phyloP scores from a whole-genome alignment of 192 early-diverging fungal species.

The Geranomyces variabilis region DNA sequence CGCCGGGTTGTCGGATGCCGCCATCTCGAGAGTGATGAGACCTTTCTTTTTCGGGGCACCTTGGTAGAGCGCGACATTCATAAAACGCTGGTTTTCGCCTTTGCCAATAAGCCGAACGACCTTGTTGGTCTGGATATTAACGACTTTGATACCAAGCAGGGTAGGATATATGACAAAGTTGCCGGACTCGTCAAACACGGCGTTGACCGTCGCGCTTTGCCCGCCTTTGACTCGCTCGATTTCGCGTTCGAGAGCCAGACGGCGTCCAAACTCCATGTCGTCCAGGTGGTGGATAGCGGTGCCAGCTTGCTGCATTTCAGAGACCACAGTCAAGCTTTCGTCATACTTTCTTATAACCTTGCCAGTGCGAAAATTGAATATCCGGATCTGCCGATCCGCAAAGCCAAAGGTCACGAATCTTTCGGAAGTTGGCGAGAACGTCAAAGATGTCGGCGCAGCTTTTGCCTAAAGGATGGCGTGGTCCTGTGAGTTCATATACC shows the following conservation, averaged over 20 bases:
- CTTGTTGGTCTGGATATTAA: slow-evolving; percentile 85
- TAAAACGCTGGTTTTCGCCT: slow-evolving; percentile 85
- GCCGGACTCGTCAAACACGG: slow-evolving; percentile 89
- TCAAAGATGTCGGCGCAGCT: slow-evolving; percentile 75
- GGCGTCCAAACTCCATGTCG: slow-evolving; percentile 97
- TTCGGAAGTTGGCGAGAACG: slow-evolving; percentile 76
- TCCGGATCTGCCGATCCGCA: slow-evolving; percentile 79
- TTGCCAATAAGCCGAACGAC: slow-evolving; percentile 86
- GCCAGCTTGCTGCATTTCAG: slow-evolving; percentile 88
- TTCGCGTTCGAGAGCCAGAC: slow-evolving; percentile 87
- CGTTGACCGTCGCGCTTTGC: slow-evolving; percentile 44
- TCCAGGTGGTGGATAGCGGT: slow-evolving; percentile 79
- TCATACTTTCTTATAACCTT: slow-evolving; percentile 90
- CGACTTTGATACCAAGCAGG: slow-evolving; percentile 94
- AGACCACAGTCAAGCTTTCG: slow-evolving; percentile 79
- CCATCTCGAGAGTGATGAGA: slow-evolving; percentile 73
- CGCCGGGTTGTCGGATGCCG: slow-evolving; percentile 83
- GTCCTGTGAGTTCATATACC: no score
- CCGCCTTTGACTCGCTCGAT: slow-evolving; percentile 69
- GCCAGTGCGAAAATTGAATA: slow-evolving; percentile 83
- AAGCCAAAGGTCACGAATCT: slow-evolving; percentile 89
- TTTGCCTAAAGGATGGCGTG: slow-evolving; percentile 63
- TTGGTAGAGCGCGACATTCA: slow-evolving; percentile 89
- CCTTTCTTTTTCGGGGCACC: slow-evolving; percentile 82
- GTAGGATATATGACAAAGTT: slow-evolving; percentile 89